A percentile compares a stretch with the other conserved stretches of the same genome.
phyloP scores from a whole-genome alignment of 345 rosid species.

The Salix suchowensis region DNA sequence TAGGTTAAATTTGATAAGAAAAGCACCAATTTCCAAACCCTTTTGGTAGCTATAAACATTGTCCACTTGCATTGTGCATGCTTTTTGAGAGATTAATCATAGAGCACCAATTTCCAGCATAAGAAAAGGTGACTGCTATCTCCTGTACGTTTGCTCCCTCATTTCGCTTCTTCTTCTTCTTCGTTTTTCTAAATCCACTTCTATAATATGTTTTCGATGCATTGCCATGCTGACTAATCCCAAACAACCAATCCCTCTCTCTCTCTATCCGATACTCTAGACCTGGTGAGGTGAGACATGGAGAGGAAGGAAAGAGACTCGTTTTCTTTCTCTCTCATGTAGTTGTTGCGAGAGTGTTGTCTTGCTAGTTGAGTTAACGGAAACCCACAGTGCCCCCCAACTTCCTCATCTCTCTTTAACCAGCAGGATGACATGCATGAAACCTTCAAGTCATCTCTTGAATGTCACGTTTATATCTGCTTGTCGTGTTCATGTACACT shows the following conservation, averaged over 20 bases:
- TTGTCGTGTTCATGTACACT: slow-evolving; percentile 5
- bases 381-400: background rate
- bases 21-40: background rate
- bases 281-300: slow-evolving; percentile 6
- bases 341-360: background rate
- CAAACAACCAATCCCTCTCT: slow-evolving; percentile 22
- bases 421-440: slow-evolving; percentile 20
- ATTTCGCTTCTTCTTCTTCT: background rate
- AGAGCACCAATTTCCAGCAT: slow-evolving; percentile 25
- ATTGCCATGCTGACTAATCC: slow-evolving; percentile 47
- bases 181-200: slow-evolving; percentile 10
- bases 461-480: background rate
- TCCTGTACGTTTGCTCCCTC: background rate
- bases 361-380: slow-evolving; percentile 2
- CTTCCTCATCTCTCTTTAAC: background rate
- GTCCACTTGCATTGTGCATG: slow-evolving; percentile 28
- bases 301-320: background rate
- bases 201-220: slow-evolving; percentile 33
- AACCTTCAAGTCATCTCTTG: slow-evolving; percentile 17
- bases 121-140: background rate
- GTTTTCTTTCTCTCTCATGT: background rate
- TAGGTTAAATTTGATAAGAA: background rate
- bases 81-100: slow-evolving; percentile 32
- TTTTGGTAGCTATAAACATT: background rate
- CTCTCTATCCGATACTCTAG: background rate